Conservation (phyloP, 169 alveolate genomes). For the Perkinsus marinus region DNA sequence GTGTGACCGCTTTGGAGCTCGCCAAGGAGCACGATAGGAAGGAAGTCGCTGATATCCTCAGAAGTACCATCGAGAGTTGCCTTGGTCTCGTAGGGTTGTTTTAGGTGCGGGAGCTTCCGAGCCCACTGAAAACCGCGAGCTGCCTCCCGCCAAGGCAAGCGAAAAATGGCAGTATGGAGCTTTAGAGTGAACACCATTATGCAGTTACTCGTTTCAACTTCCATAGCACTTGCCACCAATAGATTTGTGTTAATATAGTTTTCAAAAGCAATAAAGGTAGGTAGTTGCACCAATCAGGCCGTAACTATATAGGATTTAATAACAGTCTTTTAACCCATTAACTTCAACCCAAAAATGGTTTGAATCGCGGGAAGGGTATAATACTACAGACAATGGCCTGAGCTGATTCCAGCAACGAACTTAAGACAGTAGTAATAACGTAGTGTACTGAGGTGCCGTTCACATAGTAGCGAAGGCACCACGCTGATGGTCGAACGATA, state of each 20-base stretch:
- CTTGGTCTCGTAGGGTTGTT: neutral
- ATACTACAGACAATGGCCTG: too few species aligned
- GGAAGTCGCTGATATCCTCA: neutral
- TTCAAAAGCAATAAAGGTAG: too few species aligned
- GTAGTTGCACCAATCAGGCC: too few species aligned
- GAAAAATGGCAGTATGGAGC: neutral
- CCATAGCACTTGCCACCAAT: too few species aligned
- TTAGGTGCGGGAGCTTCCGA: neutral
- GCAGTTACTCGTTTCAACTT: neutral
- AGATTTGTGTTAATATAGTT: too few species aligned
- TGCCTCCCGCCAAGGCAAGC: neutral
- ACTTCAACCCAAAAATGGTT: too few species aligned
- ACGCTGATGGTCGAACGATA: neutral
- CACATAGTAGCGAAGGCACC: neutral
- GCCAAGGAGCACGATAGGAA: neutral
- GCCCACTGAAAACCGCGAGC: neutral
- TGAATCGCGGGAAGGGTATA: too few species aligned
- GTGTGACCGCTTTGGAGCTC: neutral
- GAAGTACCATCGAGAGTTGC: neutral
- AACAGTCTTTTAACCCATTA: too few species aligned
- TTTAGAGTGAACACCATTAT: neutral
- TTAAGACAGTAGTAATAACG: neutral
- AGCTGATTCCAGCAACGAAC: too few species aligned
- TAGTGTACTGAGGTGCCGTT: neutral
- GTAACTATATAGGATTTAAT: too few species aligned